Evolutionary conservation across 768 basidiomycete species (phyloP), one percentile per base, ranked within the genome.

Genomic region (Podaxis sp.): DNA sequence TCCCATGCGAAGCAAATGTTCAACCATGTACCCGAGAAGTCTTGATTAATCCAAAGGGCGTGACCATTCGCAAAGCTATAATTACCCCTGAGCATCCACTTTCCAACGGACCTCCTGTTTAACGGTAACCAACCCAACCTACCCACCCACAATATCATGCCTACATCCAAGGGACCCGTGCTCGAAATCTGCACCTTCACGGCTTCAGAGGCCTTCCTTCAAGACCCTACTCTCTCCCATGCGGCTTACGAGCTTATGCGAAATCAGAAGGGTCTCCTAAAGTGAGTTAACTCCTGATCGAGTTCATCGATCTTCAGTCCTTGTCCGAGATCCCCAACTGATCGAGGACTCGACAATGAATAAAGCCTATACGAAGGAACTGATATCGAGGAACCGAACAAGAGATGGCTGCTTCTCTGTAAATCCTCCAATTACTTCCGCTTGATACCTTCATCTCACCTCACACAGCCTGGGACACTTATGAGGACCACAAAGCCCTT

Each of bases 401-500:
- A 6, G 14, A 55, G 44, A 50, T 61, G 52, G 44, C 1, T 54
- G 18, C 14, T 61, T 16, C 14, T 61, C n/a, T 7, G 59, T 55
- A 46, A 36, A 35, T 18, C 27, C 35, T 28, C 38, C 50, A 21
- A 7, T 25, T 21, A 50, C n/a, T 11, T 16, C 9, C 13, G 13
- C 38, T 25, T n/a, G 4, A 3, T 21, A 42, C 14, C 38, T 6
- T 44, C 21, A 7, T 27, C 46, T 28, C 18, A 9, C 5, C 1
- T 46, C 13, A 21, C 25, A 13, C 50, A 61, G 59, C 28, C n/a
- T 61, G 59, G 59, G 47, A 54, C 10, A 37, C 42, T 2, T 50
- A 37, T 28, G 59, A 54, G n/a, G 52, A 61, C n/a, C 59, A 61
- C 46, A 61, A 55, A 11, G 25, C 25, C 36, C 23, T 55, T 18